A percentile compares a stretch with the other conserved stretches of the same genome.
Evolutionary conservation across 164 flowering plant species (phyloP).

Genomic region (Annona squamosa): DNA sequence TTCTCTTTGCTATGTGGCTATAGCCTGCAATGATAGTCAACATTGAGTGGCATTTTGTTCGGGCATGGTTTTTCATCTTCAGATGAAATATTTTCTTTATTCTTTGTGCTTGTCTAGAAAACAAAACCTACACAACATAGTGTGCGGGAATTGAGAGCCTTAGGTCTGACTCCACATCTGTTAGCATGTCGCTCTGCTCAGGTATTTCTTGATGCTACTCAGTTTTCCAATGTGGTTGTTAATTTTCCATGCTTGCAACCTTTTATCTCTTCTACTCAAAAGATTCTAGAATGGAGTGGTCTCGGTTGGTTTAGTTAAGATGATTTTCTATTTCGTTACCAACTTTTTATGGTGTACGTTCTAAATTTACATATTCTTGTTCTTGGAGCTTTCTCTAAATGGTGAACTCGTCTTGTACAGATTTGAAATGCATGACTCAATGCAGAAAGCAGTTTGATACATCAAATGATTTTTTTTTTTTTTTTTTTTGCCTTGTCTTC

Average conservation of each 20-base stretch:
- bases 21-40: not conserved
- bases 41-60: not conserved
- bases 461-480: no score
- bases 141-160: slow-evolving; percentile 86
- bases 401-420: not conserved
- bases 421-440: not conserved
- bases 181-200: slow-evolving; percentile 91
- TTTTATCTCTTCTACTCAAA: not conserved
- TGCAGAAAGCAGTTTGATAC: not conserved
- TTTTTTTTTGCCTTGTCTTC: no score
- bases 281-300: not conserved
- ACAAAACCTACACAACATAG: slow-evolving; percentile 99
- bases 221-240: not conserved
- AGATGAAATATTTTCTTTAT: not conserved
- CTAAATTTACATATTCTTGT: not conserved
- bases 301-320: not conserved
- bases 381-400: not conserved
- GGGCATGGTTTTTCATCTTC: not conserved
- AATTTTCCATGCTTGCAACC: not conserved
- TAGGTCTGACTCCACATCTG: slow-evolving; percentile 90
- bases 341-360: not conserved
- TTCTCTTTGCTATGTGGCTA: not conserved
- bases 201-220: slow-evolving; percentile 32
- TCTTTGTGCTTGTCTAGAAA: slow-evolving; percentile 43
- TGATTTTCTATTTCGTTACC: not conserved